Evolutionary conservation across 2,329 filamentous ascomycete species (phyloP).

Genomic region (Cladosporium sphaerospermum): DNA sequence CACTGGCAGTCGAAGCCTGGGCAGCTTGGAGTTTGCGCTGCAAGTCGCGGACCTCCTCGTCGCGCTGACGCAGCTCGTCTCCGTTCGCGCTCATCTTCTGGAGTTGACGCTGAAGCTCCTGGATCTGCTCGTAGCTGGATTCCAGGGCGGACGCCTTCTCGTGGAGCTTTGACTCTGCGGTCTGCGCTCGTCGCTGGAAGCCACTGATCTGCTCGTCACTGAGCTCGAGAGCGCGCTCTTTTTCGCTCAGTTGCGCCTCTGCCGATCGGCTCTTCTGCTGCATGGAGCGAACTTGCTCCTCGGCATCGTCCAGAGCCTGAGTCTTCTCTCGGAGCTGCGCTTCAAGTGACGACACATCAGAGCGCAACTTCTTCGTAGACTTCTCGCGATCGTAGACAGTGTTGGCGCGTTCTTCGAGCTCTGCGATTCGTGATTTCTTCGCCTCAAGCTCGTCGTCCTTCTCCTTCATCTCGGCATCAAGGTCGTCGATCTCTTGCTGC

Average conservation of each 20-base stretch:
- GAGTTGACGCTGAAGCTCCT: constrained; percentile 15
- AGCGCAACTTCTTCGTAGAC: constrained; percentile 33
- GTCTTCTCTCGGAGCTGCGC: constrained; percentile 30
- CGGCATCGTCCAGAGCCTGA: constrained; percentile 30
- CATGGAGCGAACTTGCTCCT: constrained; percentile 26
- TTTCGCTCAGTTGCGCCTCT: constrained; percentile 15
- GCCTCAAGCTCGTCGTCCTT: constrained; percentile 39
- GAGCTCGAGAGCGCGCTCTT: constrained; percentile 11
- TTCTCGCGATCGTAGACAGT: constrained; percentile 29
- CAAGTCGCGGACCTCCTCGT: constrained; percentile 55
- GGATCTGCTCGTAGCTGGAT: constrained; percentile 15
- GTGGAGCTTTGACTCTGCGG: constrained; percentile 23
- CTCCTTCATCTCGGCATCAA: constrained; percentile 46
- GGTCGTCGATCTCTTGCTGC: constrained; percentile 47
- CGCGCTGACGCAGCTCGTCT: constrained; percentile 14
- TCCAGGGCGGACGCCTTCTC: constrained; percentile 31
- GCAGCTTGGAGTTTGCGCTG: constrained; percentile 15
- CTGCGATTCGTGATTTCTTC: constrained; percentile 27
- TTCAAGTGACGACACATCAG: constrained; percentile 30
- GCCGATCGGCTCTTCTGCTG: constrained; percentile 29
- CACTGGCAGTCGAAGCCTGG: constrained; percentile 20
- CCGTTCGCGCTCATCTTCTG: constrained; percentile 18
- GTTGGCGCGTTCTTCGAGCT: constrained; percentile 28
- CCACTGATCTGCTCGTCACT: constrained; percentile 9
- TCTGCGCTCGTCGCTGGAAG: constrained; percentile 7